Base-by-base conservation (phyloP, 345 rosid species). In the Sisymbrium altissimum region DNA sequence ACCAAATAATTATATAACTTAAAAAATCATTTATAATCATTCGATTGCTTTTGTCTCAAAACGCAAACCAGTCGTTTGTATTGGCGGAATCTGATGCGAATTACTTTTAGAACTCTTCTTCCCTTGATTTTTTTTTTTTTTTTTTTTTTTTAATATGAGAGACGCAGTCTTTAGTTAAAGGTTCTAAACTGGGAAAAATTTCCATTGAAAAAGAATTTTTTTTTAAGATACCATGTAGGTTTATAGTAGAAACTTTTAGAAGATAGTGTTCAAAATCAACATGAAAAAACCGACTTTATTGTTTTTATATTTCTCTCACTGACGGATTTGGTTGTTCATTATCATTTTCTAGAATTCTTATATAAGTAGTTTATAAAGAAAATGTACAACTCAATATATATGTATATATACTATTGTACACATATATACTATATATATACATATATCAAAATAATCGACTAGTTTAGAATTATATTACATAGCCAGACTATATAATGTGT, bases 11-110 rank as follows among this genome's bases (percentile, higher is more conserved):
- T 46, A 18, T 46, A 1, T 9, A 9, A 48, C 13, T 49, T 25
- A 10, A 49, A 9, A 49, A 7, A 49, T 48, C 23, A 49, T 21
- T 9, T 21, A 23, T 23, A 13, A 30, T 52, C 23, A 25, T 8
- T 9, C 23, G 21, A 39, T 71, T 61, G 50, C 32, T 61, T 61
- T 62, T 40, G 43, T 21, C 29, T 61, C 43, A 11, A 40, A 50
- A 7, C 8, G 45, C 30, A 52, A 72, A 40, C 63, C 62, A 40
- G 36, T 72, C 27, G 65, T 44, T 65, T 44, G 57, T 39, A 21
- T 41, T 44, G 55, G 55, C 44, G 36, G 70, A 55, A 73, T 73
- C 65, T 19, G 46, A 64, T 64, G 71, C 65, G 57, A 64, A 32
- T 55, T 4, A 55, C 60, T 55, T 54, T 40, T 52, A 19, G 9